Evolutionary conservation across 306 rosid species (phyloP), one percentile per base, ranked within the genome.

Genomic region (Chamaecrista fasciculata): DNA sequence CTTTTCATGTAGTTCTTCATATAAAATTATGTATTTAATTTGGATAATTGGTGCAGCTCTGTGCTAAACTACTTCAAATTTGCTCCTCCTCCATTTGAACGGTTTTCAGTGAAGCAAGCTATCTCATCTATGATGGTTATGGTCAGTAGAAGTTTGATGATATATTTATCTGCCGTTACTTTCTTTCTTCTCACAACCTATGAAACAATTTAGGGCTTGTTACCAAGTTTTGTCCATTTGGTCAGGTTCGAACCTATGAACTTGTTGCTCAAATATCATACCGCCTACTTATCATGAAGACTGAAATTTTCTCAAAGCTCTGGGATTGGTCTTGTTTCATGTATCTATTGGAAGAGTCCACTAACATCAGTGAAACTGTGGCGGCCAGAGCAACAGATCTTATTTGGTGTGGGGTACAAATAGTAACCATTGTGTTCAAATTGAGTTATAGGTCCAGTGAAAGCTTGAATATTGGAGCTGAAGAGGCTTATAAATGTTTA

Each of bases 281-380:
- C 58, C 91, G 96, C 53, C 51, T 90, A 57, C 94, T 93, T 33
- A 70, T 87, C 21, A 18, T 76, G 67, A 77, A 86, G 33, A 60
- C 86, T 60, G 89, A 83, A 50, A 67, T 65, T 59, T 93, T 93
- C 78, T 61, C 82, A 4, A 79, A 86, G 82, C 79, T 80, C 46
- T 88, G 93, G 97, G 83, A 93, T 48, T 90, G 96, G 97, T 88
- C 91, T 5, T 88, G 90, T 82, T 90, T 86, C 64, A 47, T 80
- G 60, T 81, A 75, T 26, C 80, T 90, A 6, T 20, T 80, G 73
- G 67, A 79, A 67, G 85, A 75, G 69, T 69, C 69, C 23, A 8
- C 62, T 29, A 29, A 40, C 23, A 57, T 31, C 42, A 8, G 14
- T 16, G 63, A 57, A 29, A n/a, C 15, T 57, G 42, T 57, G 42